Evolutionary conservation across 1,139 yeast species (phyloP).

Genomic region (Saccharomyces uvarum): DNA sequence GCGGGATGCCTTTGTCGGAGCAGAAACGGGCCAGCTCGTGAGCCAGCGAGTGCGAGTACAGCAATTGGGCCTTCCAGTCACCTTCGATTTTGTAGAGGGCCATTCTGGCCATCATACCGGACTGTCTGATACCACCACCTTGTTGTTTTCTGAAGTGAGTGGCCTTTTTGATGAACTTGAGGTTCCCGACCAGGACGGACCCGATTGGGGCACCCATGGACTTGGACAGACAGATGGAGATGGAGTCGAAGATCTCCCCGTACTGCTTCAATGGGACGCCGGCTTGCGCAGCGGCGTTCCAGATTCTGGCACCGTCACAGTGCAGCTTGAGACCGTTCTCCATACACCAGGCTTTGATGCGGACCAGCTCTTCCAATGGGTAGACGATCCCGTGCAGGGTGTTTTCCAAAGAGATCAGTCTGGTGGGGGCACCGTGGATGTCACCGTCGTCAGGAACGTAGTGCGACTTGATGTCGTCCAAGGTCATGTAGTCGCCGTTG

Average conservation of each 20-base stretch:
- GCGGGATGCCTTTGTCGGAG: constrained; percentile 43
- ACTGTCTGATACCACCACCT: constrained; percentile 93
- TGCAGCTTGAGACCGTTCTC: constrained; percentile 61
- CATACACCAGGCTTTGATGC: constrained; percentile 66
- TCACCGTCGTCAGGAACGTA: constrained; percentile 74
- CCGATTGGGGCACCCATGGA: constrained; percentile 95
- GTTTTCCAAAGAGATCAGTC: constrained; percentile 76
- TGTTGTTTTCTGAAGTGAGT: constrained; percentile 86
- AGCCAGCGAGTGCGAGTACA: constrained; percentile 60
- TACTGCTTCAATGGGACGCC: constrained; percentile 64
- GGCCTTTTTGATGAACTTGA: constrained; percentile 57
- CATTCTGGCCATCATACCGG: constrained; percentile 78
- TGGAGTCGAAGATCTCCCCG: constrained; percentile 76
- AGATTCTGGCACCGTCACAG: constrained; percentile 91
- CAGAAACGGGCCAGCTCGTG: constrained; percentile 58
- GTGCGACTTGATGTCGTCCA: constrained; percentile 64
- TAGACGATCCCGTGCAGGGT: constrained; percentile 77
- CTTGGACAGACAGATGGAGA: constrained; percentile 82
- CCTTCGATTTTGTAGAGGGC: constrained; percentile 72
- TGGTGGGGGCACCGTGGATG: constrained; percentile 84
- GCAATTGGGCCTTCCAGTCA: constrained; percentile 53
- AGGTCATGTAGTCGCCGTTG: constrained; percentile 67
- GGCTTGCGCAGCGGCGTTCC: constrained; percentile 80
- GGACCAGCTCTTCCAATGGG: constrained; percentile 72
- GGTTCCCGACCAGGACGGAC: constrained; percentile 70